These are phyloP conservation scores for Lanmaoa rubissima DNA, from an alignment of 768 basidiomycete genomes.

Conservation along the genomic window DNA sequence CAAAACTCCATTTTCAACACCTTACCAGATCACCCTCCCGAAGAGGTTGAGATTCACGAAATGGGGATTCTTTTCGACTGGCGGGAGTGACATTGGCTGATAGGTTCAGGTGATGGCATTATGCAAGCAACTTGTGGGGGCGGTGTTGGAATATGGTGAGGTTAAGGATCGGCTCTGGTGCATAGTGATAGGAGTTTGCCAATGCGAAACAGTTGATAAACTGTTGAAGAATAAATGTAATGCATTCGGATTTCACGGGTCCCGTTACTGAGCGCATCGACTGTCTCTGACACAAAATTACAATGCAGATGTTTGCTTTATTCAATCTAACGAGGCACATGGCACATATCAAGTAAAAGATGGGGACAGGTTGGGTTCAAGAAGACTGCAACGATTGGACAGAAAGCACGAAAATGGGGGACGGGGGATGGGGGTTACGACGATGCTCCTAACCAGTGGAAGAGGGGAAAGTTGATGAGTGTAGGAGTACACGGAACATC, in stretches of 20 bases:
- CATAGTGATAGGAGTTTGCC: background rate
- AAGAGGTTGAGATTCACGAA: background rate
- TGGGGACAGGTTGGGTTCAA: background rate
- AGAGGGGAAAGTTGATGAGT: slow-evolving; percentile 31
- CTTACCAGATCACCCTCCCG: background rate
- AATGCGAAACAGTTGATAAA: background rate
- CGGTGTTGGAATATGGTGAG: background rate
- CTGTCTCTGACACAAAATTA: background rate
- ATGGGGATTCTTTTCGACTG: background rate
- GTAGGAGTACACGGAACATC: slow-evolving; percentile 40
- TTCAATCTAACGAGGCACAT: slow-evolving; percentile 9
- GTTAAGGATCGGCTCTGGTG: background rate
- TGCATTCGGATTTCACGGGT: background rate
- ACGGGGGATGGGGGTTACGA: slow-evolving; percentile 42
- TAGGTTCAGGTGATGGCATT: background rate
- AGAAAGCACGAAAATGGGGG: background rate
- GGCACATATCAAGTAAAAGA: slow-evolving; percentile 4
- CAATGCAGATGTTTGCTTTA: background rate
- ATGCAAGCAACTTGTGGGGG: background rate
- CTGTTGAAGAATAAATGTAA: background rate
- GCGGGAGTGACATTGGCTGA: background rate
- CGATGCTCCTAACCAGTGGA: slow-evolving; percentile 54
- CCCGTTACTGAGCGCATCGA: background rate
- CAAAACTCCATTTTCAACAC: too few relatives aligned
- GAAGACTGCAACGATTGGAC: background rate